Evolutionary conservation across 208 protist genomes (phyloP).

Genomic region (Trypanosoma vivax): DNA sequence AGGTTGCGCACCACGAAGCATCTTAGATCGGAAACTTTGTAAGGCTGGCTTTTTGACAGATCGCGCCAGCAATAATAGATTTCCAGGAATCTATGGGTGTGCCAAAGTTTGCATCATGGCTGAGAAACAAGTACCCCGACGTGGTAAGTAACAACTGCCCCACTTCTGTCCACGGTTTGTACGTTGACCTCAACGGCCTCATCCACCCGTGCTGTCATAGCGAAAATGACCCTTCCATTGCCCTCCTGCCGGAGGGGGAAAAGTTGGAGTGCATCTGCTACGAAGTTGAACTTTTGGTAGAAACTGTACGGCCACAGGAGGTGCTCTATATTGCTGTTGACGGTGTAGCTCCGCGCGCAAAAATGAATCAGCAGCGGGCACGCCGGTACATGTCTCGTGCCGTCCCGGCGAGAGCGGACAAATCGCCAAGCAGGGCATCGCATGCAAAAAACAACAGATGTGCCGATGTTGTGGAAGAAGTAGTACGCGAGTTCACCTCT

Average conservation of each 20-base stretch:
- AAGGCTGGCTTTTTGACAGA: no score
- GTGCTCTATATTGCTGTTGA: slow-evolving; percentile 97
- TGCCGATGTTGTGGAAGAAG: slow-evolving; percentile 19
- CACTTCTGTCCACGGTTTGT: slow-evolving; percentile 74
- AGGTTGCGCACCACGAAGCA: no score
- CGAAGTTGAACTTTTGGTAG: slow-evolving; percentile 96
- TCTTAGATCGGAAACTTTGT: no score
- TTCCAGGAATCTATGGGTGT: slow-evolving; percentile 47
- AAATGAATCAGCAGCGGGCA: slow-evolving; percentile 99
- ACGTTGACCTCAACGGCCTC: slow-evolving; percentile 93
- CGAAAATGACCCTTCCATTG: slow-evolving; percentile 67
- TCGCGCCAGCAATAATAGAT: not conserved
- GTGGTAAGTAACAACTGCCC: slow-evolving; percentile 44
- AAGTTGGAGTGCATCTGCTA: slow-evolving; percentile 85
- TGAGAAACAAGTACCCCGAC: slow-evolving; percentile 70
- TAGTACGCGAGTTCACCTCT: slow-evolving; percentile 40
- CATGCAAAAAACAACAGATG: not conserved
- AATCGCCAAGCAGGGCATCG: not conserved
- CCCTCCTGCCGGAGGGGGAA: slow-evolving; percentile 55
- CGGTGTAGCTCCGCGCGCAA: slow-evolving; percentile 98
- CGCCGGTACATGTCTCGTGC: slow-evolving; percentile 77
- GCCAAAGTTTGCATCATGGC: slow-evolving; percentile 76
- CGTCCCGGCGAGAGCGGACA: not conserved
- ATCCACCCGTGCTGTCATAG: slow-evolving; percentile 98
- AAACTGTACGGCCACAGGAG: slow-evolving; percentile 88